A percentile compares a stretch with the other conserved stretches of the same genome.
Conservation (phyloP, 2,329 filamentous ascomycete genomes). For the Sclerotinia subarctica region DNA sequence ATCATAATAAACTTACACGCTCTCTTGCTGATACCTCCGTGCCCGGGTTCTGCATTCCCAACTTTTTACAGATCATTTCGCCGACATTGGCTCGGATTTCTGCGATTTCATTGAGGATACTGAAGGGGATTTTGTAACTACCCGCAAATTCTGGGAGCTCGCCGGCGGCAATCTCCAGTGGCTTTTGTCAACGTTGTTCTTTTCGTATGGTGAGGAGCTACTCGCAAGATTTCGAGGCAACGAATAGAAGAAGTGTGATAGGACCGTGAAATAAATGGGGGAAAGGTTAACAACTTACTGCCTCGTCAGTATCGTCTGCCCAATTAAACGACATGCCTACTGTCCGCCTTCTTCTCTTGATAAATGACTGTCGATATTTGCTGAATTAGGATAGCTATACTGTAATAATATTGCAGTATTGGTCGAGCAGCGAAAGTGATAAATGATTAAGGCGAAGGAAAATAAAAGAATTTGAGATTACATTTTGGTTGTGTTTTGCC, state of each 20-base stretch:
- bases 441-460: background rate
- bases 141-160: background rate
- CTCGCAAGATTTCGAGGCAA: too few relatives aligned
- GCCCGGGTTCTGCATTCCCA: background rate
- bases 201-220: background rate
- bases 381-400: too few relatives aligned
- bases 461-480: background rate
- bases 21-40: too few relatives aligned
- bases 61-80: background rate
- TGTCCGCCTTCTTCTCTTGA: background rate
- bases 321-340: background rate
- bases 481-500: background rate
- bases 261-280: background rate
- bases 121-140: too few relatives aligned
- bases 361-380: background rate
- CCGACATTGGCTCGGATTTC: background rate
- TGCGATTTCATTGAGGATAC: background rate
- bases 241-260: background rate
- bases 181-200: background rate
- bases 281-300: background rate
- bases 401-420: background rate
- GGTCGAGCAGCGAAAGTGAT: too few relatives aligned
- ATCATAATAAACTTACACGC: background rate
- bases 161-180: background rate
- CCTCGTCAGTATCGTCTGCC: background rate